Conservation (phyloP, 345 rosid species). For the Arabis hirsuta region DNA sequence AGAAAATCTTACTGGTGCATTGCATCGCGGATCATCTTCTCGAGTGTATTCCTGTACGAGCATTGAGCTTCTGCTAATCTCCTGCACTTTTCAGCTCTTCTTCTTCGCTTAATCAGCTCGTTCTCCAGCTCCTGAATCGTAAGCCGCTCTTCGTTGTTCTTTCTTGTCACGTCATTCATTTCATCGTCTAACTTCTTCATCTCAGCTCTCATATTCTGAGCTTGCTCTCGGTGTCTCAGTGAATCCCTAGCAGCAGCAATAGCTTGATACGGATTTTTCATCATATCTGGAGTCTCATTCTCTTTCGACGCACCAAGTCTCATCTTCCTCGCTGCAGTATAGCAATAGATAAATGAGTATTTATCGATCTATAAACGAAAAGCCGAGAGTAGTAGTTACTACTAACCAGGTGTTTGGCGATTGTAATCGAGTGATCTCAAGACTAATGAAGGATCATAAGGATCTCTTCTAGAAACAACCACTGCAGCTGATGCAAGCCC, state of each 20-base stretch:
- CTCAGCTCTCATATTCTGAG: slow-evolving; percentile 61
- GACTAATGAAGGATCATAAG: slow-evolving; percentile 57
- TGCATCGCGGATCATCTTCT: slow-evolving; percentile 97
- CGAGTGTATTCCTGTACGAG: slow-evolving; percentile 74
- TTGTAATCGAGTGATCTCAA: slow-evolving; percentile 67
- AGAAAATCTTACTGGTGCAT: slow-evolving; percentile 87
- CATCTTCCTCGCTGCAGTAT: slow-evolving; percentile 54
- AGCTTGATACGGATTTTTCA: slow-evolving; percentile 74
- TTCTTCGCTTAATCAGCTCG: slow-evolving; percentile 70
- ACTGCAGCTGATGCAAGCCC: slow-evolving; percentile 92
- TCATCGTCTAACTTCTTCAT: slow-evolving; percentile 70
- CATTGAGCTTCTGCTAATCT: slow-evolving; percentile 92
- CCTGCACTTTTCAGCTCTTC: slow-evolving; percentile 95
- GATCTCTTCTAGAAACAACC: slow-evolving; percentile 62
- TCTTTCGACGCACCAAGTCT: slow-evolving; percentile 59
- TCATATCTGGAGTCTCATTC: slow-evolving; percentile 67
- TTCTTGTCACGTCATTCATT: slow-evolving; percentile 57
- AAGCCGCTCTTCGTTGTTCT: slow-evolving; percentile 67
- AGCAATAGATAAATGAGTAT: background rate
- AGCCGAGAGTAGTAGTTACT: slow-evolving; percentile 20
- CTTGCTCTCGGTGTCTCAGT: slow-evolving; percentile 73
- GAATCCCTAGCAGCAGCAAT: slow-evolving; percentile 86
- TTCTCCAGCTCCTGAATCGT: slow-evolving; percentile 79
- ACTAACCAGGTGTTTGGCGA: slow-evolving; percentile 68
- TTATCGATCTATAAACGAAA: background rate